A percentile compares a stretch with the other conserved stretches of the same genome.
These are phyloP conservation scores for Evansstolkia leycettana DNA, from an alignment of 495 filamentous ascomycete species.

Conservation along the genomic window DNA sequence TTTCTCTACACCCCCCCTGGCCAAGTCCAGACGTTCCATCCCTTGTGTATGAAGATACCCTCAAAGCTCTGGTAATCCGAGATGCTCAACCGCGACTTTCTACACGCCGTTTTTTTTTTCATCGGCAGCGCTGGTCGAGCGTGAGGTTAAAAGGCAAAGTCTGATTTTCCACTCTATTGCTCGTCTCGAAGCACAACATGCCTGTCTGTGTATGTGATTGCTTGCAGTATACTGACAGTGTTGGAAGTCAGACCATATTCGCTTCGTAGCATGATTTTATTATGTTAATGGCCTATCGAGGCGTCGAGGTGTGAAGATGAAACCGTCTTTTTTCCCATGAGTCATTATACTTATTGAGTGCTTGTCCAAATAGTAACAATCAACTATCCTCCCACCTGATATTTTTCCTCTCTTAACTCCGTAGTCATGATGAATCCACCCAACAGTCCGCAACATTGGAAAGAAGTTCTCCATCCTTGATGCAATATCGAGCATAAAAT, in stretches of 20 bases:
- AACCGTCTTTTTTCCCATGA: too few species aligned
- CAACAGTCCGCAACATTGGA: too few species aligned
- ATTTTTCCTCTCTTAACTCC: too few species aligned
- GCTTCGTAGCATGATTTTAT: too few species aligned
- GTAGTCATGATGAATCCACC: too few species aligned
- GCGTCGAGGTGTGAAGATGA: too few species aligned
- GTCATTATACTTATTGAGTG: too few species aligned
- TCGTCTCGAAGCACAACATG: background rate
- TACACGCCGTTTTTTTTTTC: conserved; percentile 31
- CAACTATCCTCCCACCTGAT: too few species aligned
- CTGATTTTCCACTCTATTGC: conserved; percentile 32
- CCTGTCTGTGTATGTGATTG: background rate
- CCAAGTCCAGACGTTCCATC: background rate
- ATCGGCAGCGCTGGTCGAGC: conserved; percentile 51
- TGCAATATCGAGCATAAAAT: too few species aligned
- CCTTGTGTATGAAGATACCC: conserved; percentile 42
- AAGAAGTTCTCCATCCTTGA: too few species aligned
- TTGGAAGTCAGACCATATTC: background rate
- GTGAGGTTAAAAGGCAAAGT: conserved; percentile 62
- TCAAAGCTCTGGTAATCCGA: conserved; percentile 75
- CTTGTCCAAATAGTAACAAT: too few species aligned
- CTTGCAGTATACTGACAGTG: background rate
- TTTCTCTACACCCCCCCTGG: background rate
- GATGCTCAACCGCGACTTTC: conserved; percentile 53
- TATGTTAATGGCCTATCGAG: too few species aligned